Conservation (phyloP, 176 grass and related monocot genomes). For the Oryza rufipogon region DNA sequence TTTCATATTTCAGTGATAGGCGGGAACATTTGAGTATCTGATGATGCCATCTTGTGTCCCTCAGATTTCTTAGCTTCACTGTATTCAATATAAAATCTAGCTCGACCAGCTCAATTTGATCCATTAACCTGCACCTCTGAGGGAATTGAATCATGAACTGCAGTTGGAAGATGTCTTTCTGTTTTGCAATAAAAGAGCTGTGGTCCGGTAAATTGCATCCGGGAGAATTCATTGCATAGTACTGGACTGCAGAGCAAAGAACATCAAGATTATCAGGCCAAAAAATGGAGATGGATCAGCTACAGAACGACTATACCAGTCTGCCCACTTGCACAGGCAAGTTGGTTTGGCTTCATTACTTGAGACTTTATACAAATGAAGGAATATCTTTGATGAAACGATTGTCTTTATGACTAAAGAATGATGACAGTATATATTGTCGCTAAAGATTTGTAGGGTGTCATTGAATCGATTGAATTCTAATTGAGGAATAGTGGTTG, state of each 20-base stretch:
- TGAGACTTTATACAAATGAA: not conserved
- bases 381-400: not conserved
- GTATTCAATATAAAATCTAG: not conserved
- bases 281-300: not conserved
- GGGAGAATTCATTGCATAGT: not conserved
- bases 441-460: not conserved
- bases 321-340: not conserved
- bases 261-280: not conserved
- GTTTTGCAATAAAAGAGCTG: not conserved
- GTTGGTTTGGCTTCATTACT: not conserved
- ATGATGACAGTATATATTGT: not conserved
- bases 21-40: not conserved
- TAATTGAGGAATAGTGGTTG: not conserved
- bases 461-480: constrained; percentile 2
- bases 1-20: not conserved
- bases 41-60: not conserved
- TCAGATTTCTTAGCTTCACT: constrained; percentile 5
- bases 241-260: not conserved
- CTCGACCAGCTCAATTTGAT: not conserved
- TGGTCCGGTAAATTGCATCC: not conserved
- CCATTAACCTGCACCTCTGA: not conserved
- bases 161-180: not conserved
- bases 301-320: not conserved
- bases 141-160: not conserved
- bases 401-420: not conserved